A percentile compares a stretch with the other conserved stretches of the same genome.
Evolutionary conservation across 192 early-diverging fungal species (phyloP).

Genomic region (Diversispora eburnea): DNA sequence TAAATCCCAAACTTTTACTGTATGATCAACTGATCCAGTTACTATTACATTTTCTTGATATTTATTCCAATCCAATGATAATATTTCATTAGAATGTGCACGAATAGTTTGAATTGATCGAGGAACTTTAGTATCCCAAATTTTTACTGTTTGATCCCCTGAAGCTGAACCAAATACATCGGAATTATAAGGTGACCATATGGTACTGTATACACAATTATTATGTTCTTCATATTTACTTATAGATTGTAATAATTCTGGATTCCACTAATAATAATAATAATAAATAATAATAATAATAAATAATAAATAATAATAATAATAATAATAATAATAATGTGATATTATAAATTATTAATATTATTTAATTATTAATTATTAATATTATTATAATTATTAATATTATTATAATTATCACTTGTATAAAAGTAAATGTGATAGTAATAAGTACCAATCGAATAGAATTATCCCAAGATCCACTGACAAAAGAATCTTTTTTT

Average conservation of each 20-base stretch:
- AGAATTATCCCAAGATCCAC: conserved; percentile 92
- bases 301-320: background rate
- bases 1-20: conserved; percentile 89
- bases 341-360: no score
- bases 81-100: conserved; percentile 83
- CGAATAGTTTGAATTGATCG: conserved; percentile 59
- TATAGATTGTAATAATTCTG: conserved; percentile 70
- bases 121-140: conserved; percentile 86
- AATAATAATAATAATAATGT: background rate
- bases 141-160: conserved; percentile 84
- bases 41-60: conserved; percentile 81
- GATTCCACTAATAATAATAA: conserved; percentile 70
- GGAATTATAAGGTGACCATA: conserved; percentile 77
- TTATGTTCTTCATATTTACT: conserved; percentile 86
- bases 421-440: conserved; percentile 1
- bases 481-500: conserved; percentile 82
- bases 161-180: conserved; percentile 84
- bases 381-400: background rate
- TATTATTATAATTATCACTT: background rate
- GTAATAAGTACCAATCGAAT: conserved; percentile 77
- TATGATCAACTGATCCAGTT: conserved; percentile 85
- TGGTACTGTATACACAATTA: conserved; percentile 86
- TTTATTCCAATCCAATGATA: conserved; percentile 98
- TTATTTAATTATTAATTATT: no score
- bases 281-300: background rate